Evolutionary conservation across 2,329 filamentous ascomycete genomes (phyloP), one percentile per base, ranked within the genome.

Genomic region (Neospermospora avenae): DNA sequence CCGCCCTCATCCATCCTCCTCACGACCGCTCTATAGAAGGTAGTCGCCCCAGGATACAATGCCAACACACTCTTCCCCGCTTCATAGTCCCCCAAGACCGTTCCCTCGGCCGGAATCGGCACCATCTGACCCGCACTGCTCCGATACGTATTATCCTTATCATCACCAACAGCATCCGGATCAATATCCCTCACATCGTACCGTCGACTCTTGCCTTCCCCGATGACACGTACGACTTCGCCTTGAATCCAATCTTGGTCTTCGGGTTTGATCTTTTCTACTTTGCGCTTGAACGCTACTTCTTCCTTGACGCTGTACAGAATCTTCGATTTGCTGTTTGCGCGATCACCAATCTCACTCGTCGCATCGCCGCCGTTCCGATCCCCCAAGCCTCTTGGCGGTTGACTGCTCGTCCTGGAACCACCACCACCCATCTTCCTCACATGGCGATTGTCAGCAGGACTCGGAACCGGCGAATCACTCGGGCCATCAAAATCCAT

Each of bases 1-100:
- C 77, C 77, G 58, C 87, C 78, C 8, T 70, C 67, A 14, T 69
- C 56, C 78, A 84, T 86, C 37, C 86, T 86, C 75, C 90, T 88
- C 8, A 93, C 90, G 67, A 92, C 89, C 1, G 90, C 90, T 71
- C 89, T 87, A 73, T 95, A 95, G 69, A 95, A 93, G 0, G 89
- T 93, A 1, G 90, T 93, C 0, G 90, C 93, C 68, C 91, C 87
- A 0, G 90, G 90, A 70, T 95, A 95, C 60, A 91, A 77, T 0
- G 90, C 90, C 59, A 93, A 78, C 8, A 93, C 90, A 48, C 85
- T 83, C 71, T 88, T 90, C 46, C 89, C 88, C 41, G 83, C 76
- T 7, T 79, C 69, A 66, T 83, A 85, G 37, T 88, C 84, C 60
- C 88, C 82, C 42, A 88, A 80, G 3, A 81, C 76, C 16, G 88